These are phyloP conservation scores for Thuja plicata DNA, from an alignment of 83 land plant species.

Conservation along the genomic window DNA sequence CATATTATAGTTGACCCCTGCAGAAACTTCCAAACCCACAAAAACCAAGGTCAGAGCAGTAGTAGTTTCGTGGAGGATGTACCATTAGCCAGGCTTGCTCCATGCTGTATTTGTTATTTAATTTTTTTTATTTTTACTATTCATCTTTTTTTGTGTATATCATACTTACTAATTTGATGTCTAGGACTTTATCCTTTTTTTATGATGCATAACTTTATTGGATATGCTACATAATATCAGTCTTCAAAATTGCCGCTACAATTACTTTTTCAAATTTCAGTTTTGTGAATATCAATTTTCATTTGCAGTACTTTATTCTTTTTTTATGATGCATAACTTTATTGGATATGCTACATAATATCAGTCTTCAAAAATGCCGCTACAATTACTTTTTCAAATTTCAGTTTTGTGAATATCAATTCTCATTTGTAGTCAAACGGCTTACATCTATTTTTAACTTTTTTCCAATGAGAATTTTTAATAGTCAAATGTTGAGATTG, in stretches of 20 bases:
- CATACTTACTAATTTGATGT: background rate
- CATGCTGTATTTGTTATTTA: too few species aligned
- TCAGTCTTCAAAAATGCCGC: background rate
- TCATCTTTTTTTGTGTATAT: too few species aligned
- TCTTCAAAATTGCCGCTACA: background rate
- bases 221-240: background rate
- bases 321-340: background rate
- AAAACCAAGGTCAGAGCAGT: background rate
- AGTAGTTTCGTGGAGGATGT: background rate
- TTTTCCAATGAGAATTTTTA: background rate
- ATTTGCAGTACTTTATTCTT: background rate
- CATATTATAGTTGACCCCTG: background rate
- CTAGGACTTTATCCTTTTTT: too few species aligned
- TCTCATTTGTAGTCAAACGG: background rate
- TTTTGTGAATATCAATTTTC: background rate
- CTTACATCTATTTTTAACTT: too few species aligned
- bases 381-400: background rate
- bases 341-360: background rate
- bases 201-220: background rate
- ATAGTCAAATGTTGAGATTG: background rate
- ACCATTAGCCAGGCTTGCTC: background rate
- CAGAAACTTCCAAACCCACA: background rate
- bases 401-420: background rate
- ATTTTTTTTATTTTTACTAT: too few species aligned
- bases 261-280: background rate